A percentile compares a stretch with the other conserved stretches of the same genome.
These are phyloP conservation scores for Leishmania mexicana DNA, from an alignment of 208 protist genomes.

Conservation along the genomic window DNA sequence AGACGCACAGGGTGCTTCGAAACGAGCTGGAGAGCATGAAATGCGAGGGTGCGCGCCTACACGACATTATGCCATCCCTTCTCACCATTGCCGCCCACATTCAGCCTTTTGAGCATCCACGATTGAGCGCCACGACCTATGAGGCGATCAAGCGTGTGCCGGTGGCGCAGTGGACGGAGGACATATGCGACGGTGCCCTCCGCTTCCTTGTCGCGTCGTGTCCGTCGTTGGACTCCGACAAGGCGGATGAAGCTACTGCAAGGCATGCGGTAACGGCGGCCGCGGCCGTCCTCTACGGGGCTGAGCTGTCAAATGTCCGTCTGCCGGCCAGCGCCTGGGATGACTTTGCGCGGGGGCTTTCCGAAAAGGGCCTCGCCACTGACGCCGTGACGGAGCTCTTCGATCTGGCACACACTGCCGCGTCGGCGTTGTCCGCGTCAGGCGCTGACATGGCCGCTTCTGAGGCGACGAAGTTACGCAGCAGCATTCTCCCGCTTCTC, in stretches of 20 bases:
- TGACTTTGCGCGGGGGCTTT: conserved; percentile 1
- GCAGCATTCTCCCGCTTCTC: conserved; percentile 17
- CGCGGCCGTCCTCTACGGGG: conserved; percentile 14
- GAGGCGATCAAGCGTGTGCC: conserved; percentile 15
- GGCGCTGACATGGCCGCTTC: not conserved
- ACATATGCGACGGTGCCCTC: conserved; percentile 19
- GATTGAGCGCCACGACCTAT: not conserved
- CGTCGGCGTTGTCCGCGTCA: not conserved
- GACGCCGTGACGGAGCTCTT: conserved; percentile 9
- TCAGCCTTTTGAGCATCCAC: conserved; percentile 3
- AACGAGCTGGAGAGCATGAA: conserved; percentile 25
- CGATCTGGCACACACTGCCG: conserved; percentile 1
- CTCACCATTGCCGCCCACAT: conserved; percentile 21
- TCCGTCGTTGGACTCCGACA: not conserved
- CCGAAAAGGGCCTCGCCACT: not conserved
- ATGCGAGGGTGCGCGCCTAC: conserved; percentile 6
- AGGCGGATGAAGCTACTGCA: not conserved
- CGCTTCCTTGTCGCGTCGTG: conserved; percentile 14
- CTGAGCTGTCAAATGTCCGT: conserved; percentile 6
- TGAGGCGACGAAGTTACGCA: not conserved
- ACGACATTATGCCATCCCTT: conserved; percentile 22
- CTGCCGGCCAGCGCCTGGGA: not conserved
- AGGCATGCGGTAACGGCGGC: not conserved
- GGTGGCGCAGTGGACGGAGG: conserved; percentile 13
- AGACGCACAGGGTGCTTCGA: conserved; percentile 27